Evolutionary conservation across 2,329 filamentous ascomycete species (phyloP), one percentile per base, ranked within the genome.

Genomic region (Plectosphaerella plurivora): DNA sequence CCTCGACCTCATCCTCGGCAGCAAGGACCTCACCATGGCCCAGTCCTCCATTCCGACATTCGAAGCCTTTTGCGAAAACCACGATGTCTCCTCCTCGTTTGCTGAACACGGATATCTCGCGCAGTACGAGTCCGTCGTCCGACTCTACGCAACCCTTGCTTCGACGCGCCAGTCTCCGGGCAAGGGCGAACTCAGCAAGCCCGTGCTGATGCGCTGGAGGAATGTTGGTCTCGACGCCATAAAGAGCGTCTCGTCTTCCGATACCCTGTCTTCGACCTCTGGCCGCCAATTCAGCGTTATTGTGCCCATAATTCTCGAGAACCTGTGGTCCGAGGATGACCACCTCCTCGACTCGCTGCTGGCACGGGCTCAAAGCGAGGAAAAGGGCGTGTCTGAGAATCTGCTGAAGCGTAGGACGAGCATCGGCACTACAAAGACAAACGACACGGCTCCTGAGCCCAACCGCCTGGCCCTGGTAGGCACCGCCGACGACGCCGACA

Each of bases 1-100:
- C 58, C 82, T 97, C 64, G 84, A 87, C 59, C 86, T 86, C 52
- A 87, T 97, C 62, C 81, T 97, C 51, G 83, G 84, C 55, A 95
- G 91, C 57, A 85, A 87, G 68, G 91, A 97, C 68, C 88, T 97
- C 57, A 90, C 88, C 60, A 89, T 97, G 85, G 86, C 96, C 56
- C 92, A 97, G 72, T 91, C 92, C 36, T 94, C 91, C 3, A 80
- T 96, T 57, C 82, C 86, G 3, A 91, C 90, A 4, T 97, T 96
- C 66, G 86, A 92, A 62, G 86, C 87, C 22, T 94, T 97, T 65
- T 97, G 93, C 73, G 82, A 85, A 54, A 82, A 96, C 72, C 91
- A 96, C 68, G 92, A 97, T 64, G 86, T 87, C 53, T 89, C 91
- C 35, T 87, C 87, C 9, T 82, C 97, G 51, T 86, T 91, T 25